phyloP scores from a whole-genome alignment of 192 early-diverging fungal genomes.

The Rhizoclosmatium sp. region DNA sequence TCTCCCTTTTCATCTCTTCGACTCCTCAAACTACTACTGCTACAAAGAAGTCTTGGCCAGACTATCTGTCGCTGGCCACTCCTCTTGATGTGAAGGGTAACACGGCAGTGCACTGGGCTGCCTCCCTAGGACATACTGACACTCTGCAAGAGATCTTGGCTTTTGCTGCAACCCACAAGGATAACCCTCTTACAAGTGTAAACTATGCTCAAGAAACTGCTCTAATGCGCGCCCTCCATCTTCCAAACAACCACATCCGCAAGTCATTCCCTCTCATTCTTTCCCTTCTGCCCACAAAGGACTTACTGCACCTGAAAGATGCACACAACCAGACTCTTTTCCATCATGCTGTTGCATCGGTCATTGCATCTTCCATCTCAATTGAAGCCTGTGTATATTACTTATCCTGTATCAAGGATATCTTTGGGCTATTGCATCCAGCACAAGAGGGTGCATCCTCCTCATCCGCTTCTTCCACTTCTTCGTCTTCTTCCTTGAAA shows the following conservation, averaged over 20 bases:
- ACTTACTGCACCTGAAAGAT: neutral
- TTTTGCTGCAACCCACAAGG: no score
- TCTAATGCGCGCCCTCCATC: conserved; percentile 20
- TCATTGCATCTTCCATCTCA: neutral
- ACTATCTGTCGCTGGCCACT: neutral
- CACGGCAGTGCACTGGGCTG: conserved; percentile 37
- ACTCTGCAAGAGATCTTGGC: conserved; percentile 5
- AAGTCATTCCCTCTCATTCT: neutral
- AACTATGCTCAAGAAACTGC: conserved; percentile 25
- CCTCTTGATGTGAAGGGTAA: conserved; percentile 28
- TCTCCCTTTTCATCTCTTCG: neutral
- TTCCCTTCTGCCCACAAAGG: conserved; percentile 6
- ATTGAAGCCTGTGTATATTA: conserved; percentile 13
- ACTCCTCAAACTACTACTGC: neutral
- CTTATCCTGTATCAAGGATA: neutral
- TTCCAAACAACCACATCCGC: conserved; percentile 5
- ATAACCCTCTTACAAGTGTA: neutral
- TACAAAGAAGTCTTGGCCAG: neutral
- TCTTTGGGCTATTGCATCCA: neutral
- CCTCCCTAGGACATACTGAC: conserved; percentile 9
- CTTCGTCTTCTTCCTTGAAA: no score
- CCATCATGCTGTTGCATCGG: conserved; percentile 18
- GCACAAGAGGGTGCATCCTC: no score
- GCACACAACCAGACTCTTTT: conserved; percentile 11
- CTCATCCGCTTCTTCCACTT: no score